Percentiles rank a stretch among this genome's conserved stretches.
These are phyloP conservation scores for Croton laevigatus DNA, from an alignment of 441 rosid species.

Conservation along the genomic window DNA sequence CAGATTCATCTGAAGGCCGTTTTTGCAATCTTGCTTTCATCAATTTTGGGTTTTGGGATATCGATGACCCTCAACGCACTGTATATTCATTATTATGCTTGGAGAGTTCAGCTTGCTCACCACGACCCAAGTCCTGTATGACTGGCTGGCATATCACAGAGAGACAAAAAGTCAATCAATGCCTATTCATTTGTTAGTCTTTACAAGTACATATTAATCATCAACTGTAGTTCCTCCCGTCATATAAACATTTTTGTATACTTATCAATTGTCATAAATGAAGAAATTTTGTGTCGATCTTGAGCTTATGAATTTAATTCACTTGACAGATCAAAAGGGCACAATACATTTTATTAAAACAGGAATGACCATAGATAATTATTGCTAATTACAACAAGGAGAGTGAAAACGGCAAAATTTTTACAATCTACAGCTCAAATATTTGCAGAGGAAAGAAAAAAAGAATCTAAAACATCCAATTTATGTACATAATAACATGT, in stretches of 20 bases:
- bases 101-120: slow-evolving; percentile 50
- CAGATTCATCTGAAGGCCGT: slow-evolving; percentile 69
- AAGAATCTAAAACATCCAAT: neutral
- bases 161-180: neutral
- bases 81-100: slow-evolving; percentile 46
- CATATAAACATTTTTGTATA: neutral
- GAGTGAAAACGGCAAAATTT: neutral
- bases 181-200: neutral
- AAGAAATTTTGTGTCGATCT: neutral
- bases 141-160: slow-evolving; percentile 9
- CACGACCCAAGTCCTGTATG: slow-evolving; percentile 49
- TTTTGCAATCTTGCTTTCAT: slow-evolving; percentile 56
- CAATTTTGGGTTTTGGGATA: slow-evolving; percentile 70
- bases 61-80: slow-evolving; percentile 71
- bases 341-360: no score
- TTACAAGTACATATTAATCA: neutral
- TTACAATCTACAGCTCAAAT: neutral
- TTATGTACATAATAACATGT: slow-evolving; percentile 5
- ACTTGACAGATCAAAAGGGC: no score
- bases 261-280: neutral
- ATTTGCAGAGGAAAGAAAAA: neutral
- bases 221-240: neutral
- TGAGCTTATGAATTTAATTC: no score
- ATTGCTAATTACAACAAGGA: neutral
- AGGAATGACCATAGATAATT: no score